phyloP scores from a whole-genome alignment of 805 yeast species.

The Pichia thaimueangensis region DNA sequence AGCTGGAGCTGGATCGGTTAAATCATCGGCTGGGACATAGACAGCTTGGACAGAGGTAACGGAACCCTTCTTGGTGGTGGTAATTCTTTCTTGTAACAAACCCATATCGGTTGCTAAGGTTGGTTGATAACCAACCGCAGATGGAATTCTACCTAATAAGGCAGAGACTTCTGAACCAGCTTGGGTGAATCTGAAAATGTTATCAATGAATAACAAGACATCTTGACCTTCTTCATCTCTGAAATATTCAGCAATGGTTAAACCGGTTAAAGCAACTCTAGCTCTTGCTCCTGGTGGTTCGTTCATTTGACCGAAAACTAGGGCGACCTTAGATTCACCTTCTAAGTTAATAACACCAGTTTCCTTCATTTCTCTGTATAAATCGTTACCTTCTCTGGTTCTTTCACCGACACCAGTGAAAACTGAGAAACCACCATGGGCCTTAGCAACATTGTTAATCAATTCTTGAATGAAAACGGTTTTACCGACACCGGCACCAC shows the following conservation, averaged over 20 bases:
- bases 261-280: conserved; percentile 98
- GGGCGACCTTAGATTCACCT: conserved; percentile 99
- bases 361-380: conserved; percentile 99
- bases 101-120: conserved; percentile 99
- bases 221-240: conserved; percentile 99
- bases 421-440: conserved; percentile 99
- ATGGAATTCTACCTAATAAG: conserved; percentile 99
- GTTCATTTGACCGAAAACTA: conserved; percentile 99
- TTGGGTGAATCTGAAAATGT: conserved; percentile 99
- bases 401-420: conserved; percentile 99
- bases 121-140: conserved; percentile 99
- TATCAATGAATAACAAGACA: conserved; percentile 98
- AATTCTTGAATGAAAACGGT: conserved; percentile 99
- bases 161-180: conserved; percentile 99
- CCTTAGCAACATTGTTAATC: conserved; percentile 99
- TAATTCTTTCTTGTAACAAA: conserved; percentile 98
- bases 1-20: conserved; percentile 99
- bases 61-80: conserved; percentile 99
- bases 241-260: conserved; percentile 99
- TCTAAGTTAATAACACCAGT: conserved; percentile 99
- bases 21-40: conserved; percentile 99
- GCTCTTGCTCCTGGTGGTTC: conserved; percentile 99
- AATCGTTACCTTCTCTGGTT: conserved; percentile 99
- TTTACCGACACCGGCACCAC: conserved; percentile 99
- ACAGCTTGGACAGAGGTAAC: conserved; percentile 99